Evolutionary conservation across 2,329 filamentous ascomycete genomes (phyloP).

Genomic region (Penicillium sp.): DNA sequence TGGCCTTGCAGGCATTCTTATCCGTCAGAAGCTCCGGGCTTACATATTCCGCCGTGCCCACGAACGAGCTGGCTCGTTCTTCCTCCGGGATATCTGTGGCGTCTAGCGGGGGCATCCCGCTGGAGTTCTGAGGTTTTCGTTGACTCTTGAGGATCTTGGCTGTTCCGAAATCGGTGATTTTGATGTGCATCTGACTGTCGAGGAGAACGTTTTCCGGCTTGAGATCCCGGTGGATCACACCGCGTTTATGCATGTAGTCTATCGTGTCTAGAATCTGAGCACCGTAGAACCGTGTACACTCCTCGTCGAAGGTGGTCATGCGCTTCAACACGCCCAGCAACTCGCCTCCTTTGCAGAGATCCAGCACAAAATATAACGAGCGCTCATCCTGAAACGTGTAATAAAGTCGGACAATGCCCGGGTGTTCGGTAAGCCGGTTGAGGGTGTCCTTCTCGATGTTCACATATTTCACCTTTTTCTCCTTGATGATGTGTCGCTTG

Average conservation of each 20-base stretch:
- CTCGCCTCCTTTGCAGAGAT: conserved; percentile 85
- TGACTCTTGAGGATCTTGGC: conserved; percentile 69
- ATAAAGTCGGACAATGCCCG: conserved; percentile 89
- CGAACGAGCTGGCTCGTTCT: conserved; percentile 80
- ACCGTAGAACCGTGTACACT: conserved; percentile 87
- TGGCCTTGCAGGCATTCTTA: conserved; percentile 94
- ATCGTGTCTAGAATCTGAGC: conserved; percentile 94
- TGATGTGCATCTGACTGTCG: conserved; percentile 93
- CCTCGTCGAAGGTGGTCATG: conserved; percentile 85
- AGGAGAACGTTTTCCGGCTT: conserved; percentile 91
- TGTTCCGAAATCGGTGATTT: conserved; percentile 97
- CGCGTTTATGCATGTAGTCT: conserved; percentile 93
- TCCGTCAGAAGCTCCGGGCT: conserved; percentile 94
- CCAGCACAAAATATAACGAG: conserved; percentile 92
- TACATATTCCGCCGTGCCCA: conserved; percentile 95
- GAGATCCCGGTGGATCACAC: too few species aligned
- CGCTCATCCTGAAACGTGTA: conserved; percentile 98
- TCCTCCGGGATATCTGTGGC: conserved; percentile 53
- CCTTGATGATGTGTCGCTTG: conserved; percentile 98
- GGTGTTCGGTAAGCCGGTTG: conserved; percentile 90
- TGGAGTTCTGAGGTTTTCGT: conserved; percentile 38
- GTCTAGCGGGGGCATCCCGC: conserved; percentile 41
- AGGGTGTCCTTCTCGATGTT: conserved; percentile 99
- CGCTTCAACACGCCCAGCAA: conserved; percentile 87
- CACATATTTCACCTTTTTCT: conserved; percentile 99